Conservation (phyloP, 2,329 filamentous ascomycete species). For the Epichloe gansuensis region DNA sequence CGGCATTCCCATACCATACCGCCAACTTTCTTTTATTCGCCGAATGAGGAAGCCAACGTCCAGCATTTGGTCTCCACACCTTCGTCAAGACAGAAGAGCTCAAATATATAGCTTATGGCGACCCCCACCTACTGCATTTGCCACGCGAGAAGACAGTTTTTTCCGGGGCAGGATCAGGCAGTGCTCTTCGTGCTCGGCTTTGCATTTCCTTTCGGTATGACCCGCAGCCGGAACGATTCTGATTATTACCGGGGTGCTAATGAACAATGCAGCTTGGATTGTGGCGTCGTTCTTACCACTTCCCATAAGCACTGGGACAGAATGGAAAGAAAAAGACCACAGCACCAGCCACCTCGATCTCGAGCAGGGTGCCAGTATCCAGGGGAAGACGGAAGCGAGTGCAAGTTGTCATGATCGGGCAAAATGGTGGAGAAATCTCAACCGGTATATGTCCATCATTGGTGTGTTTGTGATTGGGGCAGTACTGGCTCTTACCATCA, state of each 20-base stretch:
- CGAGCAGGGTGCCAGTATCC: constrained; percentile 21
- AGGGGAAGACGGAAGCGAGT: constrained; percentile 27
- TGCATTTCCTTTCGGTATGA: constrained; percentile 57
- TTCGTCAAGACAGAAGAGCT: constrained; percentile 49
- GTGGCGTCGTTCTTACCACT: constrained; percentile 63
- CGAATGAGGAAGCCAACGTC: constrained; percentile 37
- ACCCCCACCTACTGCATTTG: constrained; percentile 57
- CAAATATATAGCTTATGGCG: constrained; percentile 54
- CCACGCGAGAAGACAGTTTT: constrained; percentile 44
- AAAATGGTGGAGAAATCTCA: constrained; percentile 47
- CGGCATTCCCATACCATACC: constrained; percentile 22
- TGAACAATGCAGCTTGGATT: constrained; percentile 52
- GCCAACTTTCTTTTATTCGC: constrained; percentile 16
- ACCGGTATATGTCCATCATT: constrained; percentile 44
- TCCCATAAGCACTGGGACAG: constrained; percentile 40
- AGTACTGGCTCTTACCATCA: constrained; percentile 35
- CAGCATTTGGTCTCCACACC: constrained; percentile 61
- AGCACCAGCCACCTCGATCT: constrained; percentile 28
- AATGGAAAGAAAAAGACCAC: constrained; percentile 36
- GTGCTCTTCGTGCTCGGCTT: constrained; percentile 66
- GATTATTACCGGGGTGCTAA: constrained; percentile 6
- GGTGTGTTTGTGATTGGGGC: constrained; percentile 42
- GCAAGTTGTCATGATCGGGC: constrained; percentile 36
- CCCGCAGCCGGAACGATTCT: not conserved
- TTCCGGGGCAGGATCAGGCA: constrained; percentile 61